Evolutionary conservation across 768 basidiomycete genomes (phyloP).

Genomic region (Pulveroboletus sp.): DNA sequence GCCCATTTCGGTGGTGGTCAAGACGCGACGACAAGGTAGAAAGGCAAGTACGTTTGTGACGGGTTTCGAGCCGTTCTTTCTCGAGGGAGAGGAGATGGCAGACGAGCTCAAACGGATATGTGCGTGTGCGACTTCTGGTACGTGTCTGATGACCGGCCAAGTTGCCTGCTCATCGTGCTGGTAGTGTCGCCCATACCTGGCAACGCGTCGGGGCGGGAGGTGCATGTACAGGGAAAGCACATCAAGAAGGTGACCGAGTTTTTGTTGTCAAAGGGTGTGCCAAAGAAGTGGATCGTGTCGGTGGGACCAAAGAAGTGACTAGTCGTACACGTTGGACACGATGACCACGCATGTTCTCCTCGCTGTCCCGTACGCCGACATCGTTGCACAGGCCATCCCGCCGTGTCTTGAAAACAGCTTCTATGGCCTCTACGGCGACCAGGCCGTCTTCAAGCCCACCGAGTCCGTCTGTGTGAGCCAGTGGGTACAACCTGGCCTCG

Average conservation of each 20-base stretch:
- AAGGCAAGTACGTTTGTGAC: conserved; percentile 76
- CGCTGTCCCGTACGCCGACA: conserved; percentile 19
- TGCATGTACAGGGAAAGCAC: conserved; percentile 87
- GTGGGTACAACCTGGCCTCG: background rate
- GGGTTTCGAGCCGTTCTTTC: conserved; percentile 75
- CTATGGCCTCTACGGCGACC: conserved; percentile 55
- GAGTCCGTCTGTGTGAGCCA: conserved; percentile 39
- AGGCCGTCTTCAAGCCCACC: conserved; percentile 46
- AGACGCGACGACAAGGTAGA: conserved; percentile 78
- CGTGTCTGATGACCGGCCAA: conserved; percentile 16
- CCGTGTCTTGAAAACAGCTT: conserved; percentile 49
- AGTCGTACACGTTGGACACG: background rate
- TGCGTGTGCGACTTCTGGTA: conserved; percentile 77
- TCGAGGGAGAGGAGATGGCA: conserved; percentile 69
- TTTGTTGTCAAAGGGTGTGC: conserved; percentile 66
- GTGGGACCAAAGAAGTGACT: conserved; percentile 45
- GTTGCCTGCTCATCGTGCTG: background rate
- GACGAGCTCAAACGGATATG: conserved; percentile 77
- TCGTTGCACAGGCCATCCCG: conserved; percentile 16
- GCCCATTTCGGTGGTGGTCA: conserved; percentile 67
- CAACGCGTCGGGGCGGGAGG: conserved; percentile 58
- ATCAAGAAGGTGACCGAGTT: conserved; percentile 62
- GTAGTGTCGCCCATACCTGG: conserved; percentile 64
- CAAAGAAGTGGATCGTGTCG: conserved; percentile 76
- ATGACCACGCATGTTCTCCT: conserved; percentile 16